Conservation (phyloP, 148 eudicot species). For the Spergularia marina region DNA sequence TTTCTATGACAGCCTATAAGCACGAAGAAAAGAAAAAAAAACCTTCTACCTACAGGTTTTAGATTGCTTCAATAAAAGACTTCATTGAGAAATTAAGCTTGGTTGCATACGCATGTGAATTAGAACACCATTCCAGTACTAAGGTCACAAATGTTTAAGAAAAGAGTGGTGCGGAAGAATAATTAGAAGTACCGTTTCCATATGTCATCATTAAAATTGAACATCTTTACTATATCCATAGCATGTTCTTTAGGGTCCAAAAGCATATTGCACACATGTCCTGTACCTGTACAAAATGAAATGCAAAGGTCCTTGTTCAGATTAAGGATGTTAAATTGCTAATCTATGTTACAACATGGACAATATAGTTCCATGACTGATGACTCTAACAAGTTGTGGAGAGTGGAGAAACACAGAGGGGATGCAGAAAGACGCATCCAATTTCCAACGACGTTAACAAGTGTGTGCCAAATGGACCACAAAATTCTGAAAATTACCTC, state of each 20-base stretch:
- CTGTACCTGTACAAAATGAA: slow-evolving; percentile 54
- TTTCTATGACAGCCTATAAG: background rate
- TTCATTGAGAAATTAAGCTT: background rate
- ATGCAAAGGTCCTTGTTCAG: no score
- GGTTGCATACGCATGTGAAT: background rate
- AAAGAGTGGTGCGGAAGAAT: background rate
- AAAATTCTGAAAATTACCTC: slow-evolving; percentile 48
- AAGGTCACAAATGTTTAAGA: background rate
- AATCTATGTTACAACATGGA: background rate
- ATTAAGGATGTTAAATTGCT: background rate
- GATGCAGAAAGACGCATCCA: background rate
- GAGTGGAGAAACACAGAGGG: background rate
- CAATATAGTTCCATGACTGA: background rate
- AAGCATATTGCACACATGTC: slow-evolving; percentile 71
- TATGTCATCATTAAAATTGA: slow-evolving; percentile 75
- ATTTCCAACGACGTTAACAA: background rate
- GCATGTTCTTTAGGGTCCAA: slow-evolving; percentile 60
- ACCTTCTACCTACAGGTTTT: no score
- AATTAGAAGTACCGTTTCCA: slow-evolving; percentile 57
- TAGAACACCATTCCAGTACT: background rate
- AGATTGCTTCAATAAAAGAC: no score
- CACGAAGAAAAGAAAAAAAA: no score
- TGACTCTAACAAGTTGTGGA: slow-evolving; percentile 3
- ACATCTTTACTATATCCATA: slow-evolving; percentile 75
- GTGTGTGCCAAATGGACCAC: slow-evolving; percentile 5